Conservation (phyloP, 1,139 yeast species). For the Saccharomyces pastorianus region DNA sequence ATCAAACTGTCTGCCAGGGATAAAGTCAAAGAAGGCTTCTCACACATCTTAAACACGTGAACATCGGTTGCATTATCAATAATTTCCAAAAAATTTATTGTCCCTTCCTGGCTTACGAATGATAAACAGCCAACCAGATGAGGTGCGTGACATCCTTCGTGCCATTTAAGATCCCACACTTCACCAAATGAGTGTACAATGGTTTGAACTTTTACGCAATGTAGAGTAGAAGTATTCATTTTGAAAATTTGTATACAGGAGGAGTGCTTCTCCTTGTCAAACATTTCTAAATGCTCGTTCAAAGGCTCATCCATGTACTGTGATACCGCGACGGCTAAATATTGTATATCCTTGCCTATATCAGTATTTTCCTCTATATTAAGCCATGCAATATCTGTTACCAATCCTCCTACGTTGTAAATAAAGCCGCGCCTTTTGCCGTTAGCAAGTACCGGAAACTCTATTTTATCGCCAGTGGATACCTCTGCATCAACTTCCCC, state of each 20-base stretch:
- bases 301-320: slow-evolving; percentile 31
- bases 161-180: slow-evolving; percentile 47
- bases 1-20: slow-evolving; percentile 33
- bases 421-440: slow-evolving; percentile 39
- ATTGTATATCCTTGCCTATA: slow-evolving; percentile 29
- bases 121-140: slow-evolving; percentile 38
- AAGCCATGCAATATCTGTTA: slow-evolving; percentile 53
- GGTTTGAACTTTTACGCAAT: slow-evolving; percentile 30
- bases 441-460: slow-evolving; percentile 30
- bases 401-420: slow-evolving; percentile 47
- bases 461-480: slow-evolving; percentile 12
- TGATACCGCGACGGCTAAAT: slow-evolving; percentile 46
- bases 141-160: slow-evolving; percentile 32
- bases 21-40: slow-evolving; percentile 24
- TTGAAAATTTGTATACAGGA: slow-evolving; percentile 45
- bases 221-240: slow-evolving; percentile 31
- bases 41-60: slow-evolving; percentile 29
- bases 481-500: slow-evolving; percentile 19
- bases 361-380: slow-evolving; percentile 11
- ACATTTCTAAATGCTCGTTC: slow-evolving; percentile 30
- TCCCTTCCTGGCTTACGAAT: slow-evolving; percentile 58
- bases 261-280: slow-evolving; percentile 34
- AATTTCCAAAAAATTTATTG: slow-evolving; percentile 46
- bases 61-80: slow-evolving; percentile 18
- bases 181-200: slow-evolving; percentile 47